Evolutionary conservation across 305 asterid genomes (phyloP).

Genomic region (Solanum hybrid): DNA sequence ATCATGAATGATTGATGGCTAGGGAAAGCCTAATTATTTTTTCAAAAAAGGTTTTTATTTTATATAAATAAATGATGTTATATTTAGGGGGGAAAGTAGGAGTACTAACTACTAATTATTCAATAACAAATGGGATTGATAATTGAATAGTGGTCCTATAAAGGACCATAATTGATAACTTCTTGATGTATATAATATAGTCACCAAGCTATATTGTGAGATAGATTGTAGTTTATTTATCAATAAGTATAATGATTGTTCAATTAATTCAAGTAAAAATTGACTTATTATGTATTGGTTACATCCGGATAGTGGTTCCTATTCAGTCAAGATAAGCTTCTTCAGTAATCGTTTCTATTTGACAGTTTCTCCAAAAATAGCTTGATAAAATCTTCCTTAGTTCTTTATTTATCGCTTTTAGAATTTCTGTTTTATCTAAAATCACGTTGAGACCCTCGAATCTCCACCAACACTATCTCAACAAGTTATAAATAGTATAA

Average conservation of each 20-base stretch:
- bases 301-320: background rate
- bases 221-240: background rate
- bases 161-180: background rate
- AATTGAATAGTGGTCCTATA: conserved; percentile 3
- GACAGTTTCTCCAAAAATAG: no score
- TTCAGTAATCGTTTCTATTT: background rate
- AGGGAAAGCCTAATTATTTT: background rate
- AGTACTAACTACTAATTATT: background rate
- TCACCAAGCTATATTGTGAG: background rate
- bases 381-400: background rate
- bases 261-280: background rate
- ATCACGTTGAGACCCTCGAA: background rate
- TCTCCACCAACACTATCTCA: background rate
- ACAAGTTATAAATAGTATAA: background rate
- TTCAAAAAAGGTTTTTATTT: background rate
- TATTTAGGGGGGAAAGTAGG: background rate
- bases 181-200: background rate
- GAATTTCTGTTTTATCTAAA: background rate
- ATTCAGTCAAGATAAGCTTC: no score
- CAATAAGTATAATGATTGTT: background rate
- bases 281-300: background rate
- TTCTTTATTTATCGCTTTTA: background rate
- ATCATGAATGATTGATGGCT: background rate
- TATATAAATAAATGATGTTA: background rate
- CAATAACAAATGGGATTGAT: background rate